Base-by-base conservation (phyloP, 192 early-diverging fungal species). In the Dimargaris verticillata region DNA sequence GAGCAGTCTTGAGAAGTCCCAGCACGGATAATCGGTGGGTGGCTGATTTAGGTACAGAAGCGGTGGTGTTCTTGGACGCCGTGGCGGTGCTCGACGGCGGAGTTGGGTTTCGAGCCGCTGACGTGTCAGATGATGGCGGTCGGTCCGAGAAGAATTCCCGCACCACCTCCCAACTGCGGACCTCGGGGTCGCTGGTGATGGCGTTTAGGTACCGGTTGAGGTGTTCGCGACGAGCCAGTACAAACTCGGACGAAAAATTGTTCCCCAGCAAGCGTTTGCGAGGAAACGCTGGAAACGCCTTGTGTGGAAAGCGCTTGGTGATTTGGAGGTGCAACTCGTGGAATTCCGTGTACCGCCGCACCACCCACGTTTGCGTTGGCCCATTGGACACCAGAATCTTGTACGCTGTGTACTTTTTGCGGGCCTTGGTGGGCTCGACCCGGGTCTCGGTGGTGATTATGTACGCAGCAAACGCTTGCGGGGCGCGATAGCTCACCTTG, bases 301-400 rank as follows among this genome's bases (percentile, higher is more conserved):
- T 67, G 59, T 10, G 67, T 66, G 62, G 55, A 42, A 58, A 58
- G 13, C 22, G 29, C 17, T n/a, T 42, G 22, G 62, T 61, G 20
- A 75, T 61, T 20, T 54, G 55, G 0, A 33, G 25, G 53, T 47
- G 68, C 24, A 75, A 68, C 15, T 75, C 66, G 63, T 72, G 47
- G 60, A 75, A 75, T 62, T 75, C 74, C 63, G 66, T 68, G 65
- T 70, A 75, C 43, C 65, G 63, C 10, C 70, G 66, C 29, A 65
- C 51, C 14, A 53, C 67, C 74, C 74, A 75, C 64, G 66, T 68
- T 58, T 75, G 74, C 13, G 68, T 64, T 13, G 64, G 65, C 44
- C 68, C 68, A 3, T 68, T 68, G 45, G 74, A 72, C 5, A 72
- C 74, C 54, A 75, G 64, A 12, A 75, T 64, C 20, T 69, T 68